Evolutionary conservation across 1,284 basidiomycete species (phyloP), one percentile per base, ranked within the genome.

Genomic region (Apiotrichum sp.): DNA sequence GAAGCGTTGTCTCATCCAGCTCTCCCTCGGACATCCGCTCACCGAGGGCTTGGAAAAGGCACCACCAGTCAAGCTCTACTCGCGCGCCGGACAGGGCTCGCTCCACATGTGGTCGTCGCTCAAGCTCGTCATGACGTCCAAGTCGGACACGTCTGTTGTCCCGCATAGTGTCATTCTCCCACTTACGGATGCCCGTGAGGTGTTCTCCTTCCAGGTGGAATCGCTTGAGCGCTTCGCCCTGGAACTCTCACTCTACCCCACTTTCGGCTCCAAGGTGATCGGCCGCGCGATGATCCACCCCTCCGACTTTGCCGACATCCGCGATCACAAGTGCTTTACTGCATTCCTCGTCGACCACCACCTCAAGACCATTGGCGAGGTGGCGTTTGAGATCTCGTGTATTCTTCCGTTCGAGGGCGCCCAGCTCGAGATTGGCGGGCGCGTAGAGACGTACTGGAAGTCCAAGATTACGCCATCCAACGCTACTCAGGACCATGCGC

Each of bases 201-300:
- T 87, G 4, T 93, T 97, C 68, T 82, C 86, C 6, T 98, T 98
- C 80, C 95, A 98, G 75, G 84, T 91, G 70, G 85, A 72, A 80
- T 82, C 70, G 62, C 76, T 95, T 22, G 83, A 86, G 51, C 80
- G 82, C 39, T 83, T 98, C 58, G 84, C 85, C 1, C 78, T 99
- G 64, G 91, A 98, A 72, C 90, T 98, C 71, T 97, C 95, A 41
- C 80, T 98, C 32, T 97, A 95, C 78, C 96, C 96, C 7, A 97
- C 91, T 59, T 98, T 98, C 74, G 96, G 96, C n/a, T 93, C 91
- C 35, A 95, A 93, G 76, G 90, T 93, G 38, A 91, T 99, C 61
- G 96, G 95, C 33, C 86, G 93, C 62, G 93, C 92, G 14, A 85
- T 93, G 45, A 88, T 91, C 31, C 80, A 93, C 35, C 86, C 93